Evolutionary conservation across 768 basidiomycete genomes (phyloP).

Genomic region (Boletus sp.): DNA sequence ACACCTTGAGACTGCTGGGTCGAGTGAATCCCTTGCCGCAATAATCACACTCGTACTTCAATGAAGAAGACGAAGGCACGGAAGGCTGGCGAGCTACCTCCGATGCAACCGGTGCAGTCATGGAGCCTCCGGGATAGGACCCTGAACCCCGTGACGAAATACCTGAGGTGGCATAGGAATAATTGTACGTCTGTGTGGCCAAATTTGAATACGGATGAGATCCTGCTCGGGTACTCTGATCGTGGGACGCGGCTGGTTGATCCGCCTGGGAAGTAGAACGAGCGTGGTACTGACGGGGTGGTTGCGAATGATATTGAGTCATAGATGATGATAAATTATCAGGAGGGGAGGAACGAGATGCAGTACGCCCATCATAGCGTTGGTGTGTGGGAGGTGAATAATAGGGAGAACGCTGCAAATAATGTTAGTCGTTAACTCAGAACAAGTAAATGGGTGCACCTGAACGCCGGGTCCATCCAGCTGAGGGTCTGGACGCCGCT

Average conservation of each 20-base stretch:
- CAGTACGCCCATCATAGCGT: constrained; percentile 26
- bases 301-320: constrained; percentile 23
- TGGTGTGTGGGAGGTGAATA: constrained; percentile 24
- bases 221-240: constrained; percentile 27
- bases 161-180: constrained; percentile 12
- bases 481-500: constrained; percentile 24
- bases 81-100: constrained; percentile 20
- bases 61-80: constrained; percentile 30
- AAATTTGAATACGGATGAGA: constrained; percentile 26
- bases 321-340: constrained; percentile 27
- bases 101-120: constrained; percentile 3
- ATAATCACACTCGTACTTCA: constrained; percentile 74
- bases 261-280: constrained; percentile 30
- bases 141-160: constrained; percentile 22
- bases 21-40: constrained; percentile 82
- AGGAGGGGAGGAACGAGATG: constrained; percentile 12
- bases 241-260: constrained; percentile 27
- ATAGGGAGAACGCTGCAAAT: constrained; percentile 25
- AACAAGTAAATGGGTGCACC: constrained; percentile 14
- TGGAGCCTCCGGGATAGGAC: constrained; percentile 15
- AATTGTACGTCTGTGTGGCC: constrained; percentile 20
- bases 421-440: constrained; percentile 2
- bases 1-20: constrained; percentile 79
- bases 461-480: constrained; percentile 32
- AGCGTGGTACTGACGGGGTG: constrained; percentile 21